These are phyloP conservation scores for Ajuga chamaepitys DNA, from an alignment of 257 asterid species.

Conservation along the genomic window DNA sequence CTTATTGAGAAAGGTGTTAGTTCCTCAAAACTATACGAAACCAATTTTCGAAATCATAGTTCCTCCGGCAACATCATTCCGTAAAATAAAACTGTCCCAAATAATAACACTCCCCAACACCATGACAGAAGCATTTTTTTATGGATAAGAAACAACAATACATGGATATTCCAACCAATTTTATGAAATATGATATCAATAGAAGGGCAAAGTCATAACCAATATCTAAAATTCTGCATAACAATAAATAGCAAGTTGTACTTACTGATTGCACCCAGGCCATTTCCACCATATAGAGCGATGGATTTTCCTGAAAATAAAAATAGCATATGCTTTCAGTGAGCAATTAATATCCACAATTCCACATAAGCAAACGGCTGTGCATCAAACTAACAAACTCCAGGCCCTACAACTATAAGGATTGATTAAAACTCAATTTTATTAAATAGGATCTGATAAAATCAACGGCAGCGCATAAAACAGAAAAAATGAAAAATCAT, in stretches of 20 bases:
- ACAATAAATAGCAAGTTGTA: conserved; percentile 15
- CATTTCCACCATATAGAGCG: conserved; percentile 81
- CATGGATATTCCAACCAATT: neutral
- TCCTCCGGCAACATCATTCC: neutral
- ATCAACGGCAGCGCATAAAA: neutral
- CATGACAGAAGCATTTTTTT: neutral
- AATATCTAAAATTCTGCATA: neutral
- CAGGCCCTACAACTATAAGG: neutral
- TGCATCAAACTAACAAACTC: conserved; percentile 1
- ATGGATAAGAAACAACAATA: neutral
- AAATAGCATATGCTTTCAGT: conserved; percentile 7
- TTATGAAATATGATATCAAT: neutral
- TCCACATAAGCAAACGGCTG: neutral
- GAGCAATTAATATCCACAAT: conserved; percentile 5
- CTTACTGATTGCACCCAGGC: conserved; percentile 75
- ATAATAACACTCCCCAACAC: neutral
- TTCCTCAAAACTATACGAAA: neutral
- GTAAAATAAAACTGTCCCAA: neutral
- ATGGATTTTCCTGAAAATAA: conserved; percentile 73
- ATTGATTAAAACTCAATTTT: neutral
- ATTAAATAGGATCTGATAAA: neutral
- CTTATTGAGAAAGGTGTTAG: neutral
- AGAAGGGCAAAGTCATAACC: neutral
- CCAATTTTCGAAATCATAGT: neutral
- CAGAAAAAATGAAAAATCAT: neutral